These are phyloP conservation scores for Bolboschoenoplectus hybrid DNA, from an alignment of 202 grass and related monocot genomes.

Conservation along the genomic window DNA sequence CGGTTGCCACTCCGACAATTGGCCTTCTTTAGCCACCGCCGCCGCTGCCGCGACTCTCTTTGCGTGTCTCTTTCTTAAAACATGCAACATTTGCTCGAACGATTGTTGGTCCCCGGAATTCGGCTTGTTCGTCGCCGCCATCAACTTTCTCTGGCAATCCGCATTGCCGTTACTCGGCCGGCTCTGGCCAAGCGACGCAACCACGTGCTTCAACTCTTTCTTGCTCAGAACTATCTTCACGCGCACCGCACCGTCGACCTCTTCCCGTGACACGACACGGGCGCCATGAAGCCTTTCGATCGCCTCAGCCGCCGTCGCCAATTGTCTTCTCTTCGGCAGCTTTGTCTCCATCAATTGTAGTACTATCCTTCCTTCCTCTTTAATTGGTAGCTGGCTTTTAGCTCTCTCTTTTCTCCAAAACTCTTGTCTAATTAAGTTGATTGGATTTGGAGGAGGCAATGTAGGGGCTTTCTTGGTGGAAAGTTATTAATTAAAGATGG, in stretches of 20 bases:
- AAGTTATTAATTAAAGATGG: background rate
- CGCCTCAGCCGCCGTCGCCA: constrained; percentile 42
- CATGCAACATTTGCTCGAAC: constrained; percentile 43
- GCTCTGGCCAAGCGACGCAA: background rate
- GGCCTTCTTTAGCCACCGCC: background rate
- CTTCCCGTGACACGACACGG: constrained; percentile 68
- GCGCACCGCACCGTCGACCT: constrained; percentile 45
- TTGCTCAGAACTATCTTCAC: constrained; percentile 48
- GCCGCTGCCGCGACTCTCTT: constrained; percentile 10
- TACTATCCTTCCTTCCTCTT: no score
- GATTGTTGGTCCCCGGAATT: constrained; percentile 21
- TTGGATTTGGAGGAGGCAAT: constrained; percentile 27
- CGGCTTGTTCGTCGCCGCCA: background rate
- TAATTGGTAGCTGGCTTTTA: background rate
- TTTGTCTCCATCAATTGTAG: constrained; percentile 19
- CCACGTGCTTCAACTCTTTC: constrained; percentile 41
- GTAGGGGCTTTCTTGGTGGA: constrained; percentile 47
- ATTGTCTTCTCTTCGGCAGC: constrained; percentile 29
- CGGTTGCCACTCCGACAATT: constrained; percentile 56
- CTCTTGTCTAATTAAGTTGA: background rate
- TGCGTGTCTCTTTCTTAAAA: constrained; percentile 23
- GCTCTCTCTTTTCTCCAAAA: background rate
- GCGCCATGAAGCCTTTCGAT: constrained; percentile 64
- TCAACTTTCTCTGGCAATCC: background rate
- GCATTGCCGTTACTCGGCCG: background rate